Percentiles rank a stretch among this genome's conserved stretches.
These are phyloP conservation scores for Trametes cingulata DNA, from an alignment of 768 basidiomycete species.

Conservation along the genomic window DNA sequence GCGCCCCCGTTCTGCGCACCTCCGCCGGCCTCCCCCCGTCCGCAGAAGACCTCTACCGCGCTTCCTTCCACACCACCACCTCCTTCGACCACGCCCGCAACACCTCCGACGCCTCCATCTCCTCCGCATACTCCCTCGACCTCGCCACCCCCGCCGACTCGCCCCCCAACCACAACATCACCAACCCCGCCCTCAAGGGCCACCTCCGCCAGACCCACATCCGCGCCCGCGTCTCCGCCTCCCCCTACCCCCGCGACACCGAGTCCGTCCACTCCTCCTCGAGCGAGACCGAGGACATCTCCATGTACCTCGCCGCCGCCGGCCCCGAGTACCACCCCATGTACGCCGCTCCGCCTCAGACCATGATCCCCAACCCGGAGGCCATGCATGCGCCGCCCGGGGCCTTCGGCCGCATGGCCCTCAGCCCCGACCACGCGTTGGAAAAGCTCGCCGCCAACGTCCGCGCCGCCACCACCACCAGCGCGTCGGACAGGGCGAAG, in stretches of 20 bases:
- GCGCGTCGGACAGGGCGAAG: slow-evolving; percentile 87
- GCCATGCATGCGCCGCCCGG: slow-evolving; percentile 66
- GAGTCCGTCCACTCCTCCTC: slow-evolving; percentile 87
- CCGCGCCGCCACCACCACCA: slow-evolving; percentile 85
- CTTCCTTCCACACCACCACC: slow-evolving; percentile 56
- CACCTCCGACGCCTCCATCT: slow-evolving; percentile 41
- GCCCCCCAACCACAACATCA: slow-evolving; percentile 73
- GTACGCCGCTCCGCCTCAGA: slow-evolving; percentile 48
- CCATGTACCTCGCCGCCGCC: slow-evolving; percentile 66
- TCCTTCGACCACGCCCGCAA: slow-evolving; percentile 49
- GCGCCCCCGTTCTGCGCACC: slow-evolving; percentile 51
- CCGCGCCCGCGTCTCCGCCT: slow-evolving; percentile 77
- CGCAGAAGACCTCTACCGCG: slow-evolving; percentile 71
- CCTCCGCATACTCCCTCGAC: slow-evolving; percentile 47
- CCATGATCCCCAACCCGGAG: slow-evolving; percentile 34
- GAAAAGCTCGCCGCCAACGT: slow-evolving; percentile 88
- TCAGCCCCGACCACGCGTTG: slow-evolving; percentile 74
- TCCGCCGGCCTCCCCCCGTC: slow-evolving; percentile 51
- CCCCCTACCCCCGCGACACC: slow-evolving; percentile 83
- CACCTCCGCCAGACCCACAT: slow-evolving; percentile 76
- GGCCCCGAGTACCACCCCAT: slow-evolving; percentile 65
- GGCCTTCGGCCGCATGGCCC: slow-evolving; percentile 74
- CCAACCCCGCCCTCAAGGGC: slow-evolving; percentile 75
- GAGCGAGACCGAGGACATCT: slow-evolving; percentile 85
- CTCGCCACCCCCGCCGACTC: slow-evolving; percentile 55